Evolutionary conservation across 2,329 filamentous ascomycete genomes (phyloP).

Genomic region (Fusarium foetens): DNA sequence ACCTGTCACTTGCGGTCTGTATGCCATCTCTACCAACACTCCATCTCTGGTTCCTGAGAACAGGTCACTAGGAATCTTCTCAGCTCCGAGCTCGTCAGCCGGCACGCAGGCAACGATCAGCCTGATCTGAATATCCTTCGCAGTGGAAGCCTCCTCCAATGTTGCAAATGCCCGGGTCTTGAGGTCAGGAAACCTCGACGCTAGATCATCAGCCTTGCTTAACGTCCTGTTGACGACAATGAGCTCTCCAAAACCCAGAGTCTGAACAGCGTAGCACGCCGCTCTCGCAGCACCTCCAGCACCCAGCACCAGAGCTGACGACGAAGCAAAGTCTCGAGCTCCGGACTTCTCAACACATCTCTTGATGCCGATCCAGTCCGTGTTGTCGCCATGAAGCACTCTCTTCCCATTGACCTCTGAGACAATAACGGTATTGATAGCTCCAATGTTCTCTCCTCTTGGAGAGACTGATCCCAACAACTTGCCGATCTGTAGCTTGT

Average conservation of each 20-base stretch:
- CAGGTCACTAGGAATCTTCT: neutral
- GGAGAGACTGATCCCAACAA: neutral
- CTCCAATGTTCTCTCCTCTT: neutral
- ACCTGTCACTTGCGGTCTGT: neutral
- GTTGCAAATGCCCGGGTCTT: neutral
- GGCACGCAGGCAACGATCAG: neutral
- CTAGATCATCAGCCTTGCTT: neutral
- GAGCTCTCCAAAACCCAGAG: neutral
- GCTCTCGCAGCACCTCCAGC: conserved; percentile 9
- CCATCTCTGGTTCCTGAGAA: neutral
- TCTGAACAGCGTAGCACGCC: conserved; percentile 3
- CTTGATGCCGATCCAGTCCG: conserved; percentile 9
- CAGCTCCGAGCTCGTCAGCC: neutral
- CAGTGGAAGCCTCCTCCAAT: rapidly evolving
- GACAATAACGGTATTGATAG: conserved; percentile 1
- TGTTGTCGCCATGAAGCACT: neutral
- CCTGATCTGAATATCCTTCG: neutral
- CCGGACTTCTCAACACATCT: neutral
- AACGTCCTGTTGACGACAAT: conserved; percentile 1
- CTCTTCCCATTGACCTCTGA: neutral
- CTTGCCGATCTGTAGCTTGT: conserved; percentile 11
- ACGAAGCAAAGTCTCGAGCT: neutral
- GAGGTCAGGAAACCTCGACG: neutral
- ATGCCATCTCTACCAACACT: conserved; percentile 1
- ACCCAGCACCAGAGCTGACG: neutral